Conservation (phyloP, 805 yeast genomes). For the Candida taoyuanica region DNA sequence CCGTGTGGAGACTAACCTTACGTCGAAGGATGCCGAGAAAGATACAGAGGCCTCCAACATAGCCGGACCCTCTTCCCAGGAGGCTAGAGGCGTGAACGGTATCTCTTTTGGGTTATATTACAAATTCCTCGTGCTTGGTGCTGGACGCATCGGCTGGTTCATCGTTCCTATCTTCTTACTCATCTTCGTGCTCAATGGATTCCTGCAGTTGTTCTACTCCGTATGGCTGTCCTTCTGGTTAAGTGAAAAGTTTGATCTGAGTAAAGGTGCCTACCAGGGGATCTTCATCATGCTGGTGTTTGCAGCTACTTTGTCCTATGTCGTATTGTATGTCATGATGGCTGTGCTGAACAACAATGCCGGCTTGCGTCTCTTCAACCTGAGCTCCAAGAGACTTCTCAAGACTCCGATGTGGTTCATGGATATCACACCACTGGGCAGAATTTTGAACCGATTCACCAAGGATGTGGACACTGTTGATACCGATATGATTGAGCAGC, state of each 20-base stretch:
- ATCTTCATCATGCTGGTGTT: constrained; percentile 51
- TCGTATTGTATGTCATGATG: constrained; percentile 52
- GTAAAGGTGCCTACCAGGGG: constrained; percentile 60
- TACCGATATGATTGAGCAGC: constrained; percentile 68
- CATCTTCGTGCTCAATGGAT: constrained; percentile 34
- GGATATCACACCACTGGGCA: constrained; percentile 83
- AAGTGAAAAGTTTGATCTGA: constrained; percentile 40
- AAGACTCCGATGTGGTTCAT: constrained; percentile 78
- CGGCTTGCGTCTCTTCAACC: constrained; percentile 49
- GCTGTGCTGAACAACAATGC: constrained; percentile 50
- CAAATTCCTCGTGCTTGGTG: constrained; percentile 41
- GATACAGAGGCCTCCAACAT: constrained; percentile 17
- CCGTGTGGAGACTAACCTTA: constrained; percentile 17
- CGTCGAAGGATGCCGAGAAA: constrained; percentile 26
- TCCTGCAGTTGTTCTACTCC: constrained; percentile 52
- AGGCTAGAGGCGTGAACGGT: constrained; percentile 18
- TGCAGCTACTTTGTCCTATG: constrained; percentile 40
- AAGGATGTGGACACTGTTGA: constrained; percentile 82
- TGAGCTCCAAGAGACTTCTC: constrained; percentile 51
- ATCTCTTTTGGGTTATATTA: constrained; percentile 33
- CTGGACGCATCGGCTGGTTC: constrained; percentile 35
- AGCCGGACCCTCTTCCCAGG: constrained; percentile 17
- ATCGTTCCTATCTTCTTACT: constrained; percentile 29
- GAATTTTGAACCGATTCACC: constrained; percentile 79
- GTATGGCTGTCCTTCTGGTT: constrained; percentile 83